Conservation (phyloP, 805 yeast genomes). For the Peterozyma xylosa region DNA sequence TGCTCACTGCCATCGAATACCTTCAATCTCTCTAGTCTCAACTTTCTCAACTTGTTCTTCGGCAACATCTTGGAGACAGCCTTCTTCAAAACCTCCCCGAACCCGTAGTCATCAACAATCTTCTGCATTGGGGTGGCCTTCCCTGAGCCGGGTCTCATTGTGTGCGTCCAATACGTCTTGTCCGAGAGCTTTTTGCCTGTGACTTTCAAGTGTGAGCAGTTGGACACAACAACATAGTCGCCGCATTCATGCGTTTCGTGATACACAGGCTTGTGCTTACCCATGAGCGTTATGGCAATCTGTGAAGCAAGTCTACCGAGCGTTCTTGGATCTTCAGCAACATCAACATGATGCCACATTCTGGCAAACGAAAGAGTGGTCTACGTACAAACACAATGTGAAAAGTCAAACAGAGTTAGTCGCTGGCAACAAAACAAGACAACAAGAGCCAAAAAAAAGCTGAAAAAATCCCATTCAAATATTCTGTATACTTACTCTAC, state of each 20-base stretch:
- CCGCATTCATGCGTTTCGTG: slow-evolving; percentile 82
- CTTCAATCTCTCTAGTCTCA: slow-evolving; percentile 77
- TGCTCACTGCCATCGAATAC: slow-evolving; percentile 83
- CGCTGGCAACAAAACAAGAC: too few relatives aligned
- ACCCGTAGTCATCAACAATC: slow-evolving; percentile 72
- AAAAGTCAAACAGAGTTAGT: slow-evolving; percentile 3
- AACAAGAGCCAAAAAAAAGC: not conserved
- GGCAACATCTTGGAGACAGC: slow-evolving; percentile 98
- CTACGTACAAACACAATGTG: slow-evolving; percentile 13
- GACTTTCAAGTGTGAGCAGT: slow-evolving; percentile 73
- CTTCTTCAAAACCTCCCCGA: slow-evolving; percentile 72
- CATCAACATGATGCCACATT: slow-evolving; percentile 94
- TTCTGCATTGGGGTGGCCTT: slow-evolving; percentile 77
- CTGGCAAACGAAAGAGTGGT: slow-evolving; percentile 75
- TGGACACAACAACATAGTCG: slow-evolving; percentile 94
- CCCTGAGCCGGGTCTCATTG: slow-evolving; percentile 83
- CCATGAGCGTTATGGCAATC: slow-evolving; percentile 83
- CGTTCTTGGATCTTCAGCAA: slow-evolving; percentile 76
- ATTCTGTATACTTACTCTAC: slow-evolving; percentile 21
- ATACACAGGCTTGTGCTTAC: slow-evolving; percentile 93
- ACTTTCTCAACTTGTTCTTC: slow-evolving; percentile 73
- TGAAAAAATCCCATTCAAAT: too few relatives aligned
- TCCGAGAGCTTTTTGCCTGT: slow-evolving; percentile 81
- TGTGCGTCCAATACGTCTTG: slow-evolving; percentile 84
- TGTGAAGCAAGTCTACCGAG: slow-evolving; percentile 88